These are phyloP conservation scores for Microthlaspi erraticum DNA, from an alignment of 345 rosid genomes.

Conservation along the genomic window DNA sequence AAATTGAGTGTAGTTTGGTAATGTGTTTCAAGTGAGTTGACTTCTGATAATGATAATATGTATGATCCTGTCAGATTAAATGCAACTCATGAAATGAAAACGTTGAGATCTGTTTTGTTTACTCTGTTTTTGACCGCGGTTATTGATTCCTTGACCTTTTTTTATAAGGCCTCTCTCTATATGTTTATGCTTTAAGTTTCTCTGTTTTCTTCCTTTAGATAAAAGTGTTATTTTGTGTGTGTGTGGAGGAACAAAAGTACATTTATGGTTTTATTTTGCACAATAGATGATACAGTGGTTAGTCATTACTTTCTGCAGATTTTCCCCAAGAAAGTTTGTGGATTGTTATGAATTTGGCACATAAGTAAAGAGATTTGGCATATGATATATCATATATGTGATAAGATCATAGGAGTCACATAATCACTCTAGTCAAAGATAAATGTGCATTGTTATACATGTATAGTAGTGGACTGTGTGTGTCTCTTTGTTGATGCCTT, in stretches of 20 bases:
- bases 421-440: constrained; percentile 10
- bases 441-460: constrained; percentile 26
- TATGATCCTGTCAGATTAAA: constrained; percentile 24
- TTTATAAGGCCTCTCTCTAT: constrained; percentile 9
- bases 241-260: neutral
- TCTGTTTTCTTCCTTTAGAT: neutral
- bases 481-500: constrained; percentile 12
- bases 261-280: constrained; percentile 1
- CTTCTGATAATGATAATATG: constrained; percentile 30
- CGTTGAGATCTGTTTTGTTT: constrained; percentile 36
- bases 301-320: constrained; percentile 18
- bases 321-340: neutral
- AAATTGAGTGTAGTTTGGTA: constrained; percentile 13
- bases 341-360: neutral
- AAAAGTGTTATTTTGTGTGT: constrained; percentile 23
- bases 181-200: neutral
- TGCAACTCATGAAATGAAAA: constrained; percentile 10
- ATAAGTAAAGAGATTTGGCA: neutral
- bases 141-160: constrained; percentile 29
- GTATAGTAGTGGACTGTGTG: constrained; percentile 12
- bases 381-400: constrained; percentile 5
- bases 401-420: constrained; percentile 7
- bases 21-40: constrained; percentile 34
- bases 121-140: constrained; percentile 30
- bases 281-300: constrained; percentile 13